phyloP scores from a whole-genome alignment of 345 rosid genomes.

The Rhodamnia rubescens region DNA sequence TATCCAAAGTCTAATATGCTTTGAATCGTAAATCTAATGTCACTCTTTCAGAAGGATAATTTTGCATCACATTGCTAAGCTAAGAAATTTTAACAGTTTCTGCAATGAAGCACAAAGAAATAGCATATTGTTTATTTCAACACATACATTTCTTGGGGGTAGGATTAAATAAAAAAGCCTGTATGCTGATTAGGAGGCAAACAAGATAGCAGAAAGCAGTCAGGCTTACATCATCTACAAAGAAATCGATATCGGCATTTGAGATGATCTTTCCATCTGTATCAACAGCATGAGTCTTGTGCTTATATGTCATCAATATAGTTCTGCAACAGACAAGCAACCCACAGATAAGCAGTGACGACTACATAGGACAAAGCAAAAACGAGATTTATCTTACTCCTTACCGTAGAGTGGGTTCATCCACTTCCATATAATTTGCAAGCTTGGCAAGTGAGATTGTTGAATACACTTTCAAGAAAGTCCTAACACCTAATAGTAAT shows the following conservation, averaged over 20 bases:
- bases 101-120: neutral
- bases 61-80: neutral
- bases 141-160: neutral
- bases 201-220: neutral
- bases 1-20: neutral
- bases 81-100: neutral
- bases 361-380: neutral
- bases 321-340: slow-evolving; percentile 38
- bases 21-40: neutral
- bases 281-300: slow-evolving; percentile 92
- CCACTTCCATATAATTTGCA: slow-evolving; percentile 88
- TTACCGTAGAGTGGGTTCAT: slow-evolving; percentile 82
- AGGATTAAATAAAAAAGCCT: neutral
- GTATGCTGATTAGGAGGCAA: neutral
- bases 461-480: slow-evolving; percentile 86
- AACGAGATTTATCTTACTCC: neutral
- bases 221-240: slow-evolving; percentile 58
- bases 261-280: slow-evolving; percentile 64
- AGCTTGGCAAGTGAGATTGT: slow-evolving; percentile 80
- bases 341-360: neutral
- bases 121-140: neutral
- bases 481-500: slow-evolving; percentile 63
- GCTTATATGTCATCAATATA: slow-evolving; percentile 89
- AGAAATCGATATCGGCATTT: slow-evolving; percentile 92
- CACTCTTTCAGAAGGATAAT: neutral